Percentiles rank a stretch among this genome's conserved stretches.
These are phyloP conservation scores for Tylopilus sp. DNA, from an alignment of 768 basidiomycete genomes.

Conservation along the genomic window DNA sequence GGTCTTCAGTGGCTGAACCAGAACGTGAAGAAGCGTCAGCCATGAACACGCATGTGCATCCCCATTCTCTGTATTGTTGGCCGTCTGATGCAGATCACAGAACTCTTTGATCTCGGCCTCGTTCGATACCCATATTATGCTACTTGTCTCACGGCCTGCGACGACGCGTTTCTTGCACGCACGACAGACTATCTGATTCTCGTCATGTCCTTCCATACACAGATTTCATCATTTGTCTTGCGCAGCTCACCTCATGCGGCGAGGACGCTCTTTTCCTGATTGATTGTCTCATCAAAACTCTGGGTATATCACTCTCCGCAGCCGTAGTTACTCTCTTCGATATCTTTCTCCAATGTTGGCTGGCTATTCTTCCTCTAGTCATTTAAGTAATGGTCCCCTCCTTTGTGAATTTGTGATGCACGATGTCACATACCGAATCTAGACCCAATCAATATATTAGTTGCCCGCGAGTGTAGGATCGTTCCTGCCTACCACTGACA, in stretches of 20 bases:
- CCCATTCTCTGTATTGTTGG: constrained; percentile 17
- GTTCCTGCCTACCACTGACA: too few relatives aligned
- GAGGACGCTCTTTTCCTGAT: constrained; percentile 12
- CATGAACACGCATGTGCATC: constrained; percentile 39
- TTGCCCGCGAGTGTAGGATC: not conserved
- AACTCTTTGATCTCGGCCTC: constrained; percentile 16
- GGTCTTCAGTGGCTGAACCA: constrained; percentile 97
- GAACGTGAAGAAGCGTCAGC: constrained; percentile 92
- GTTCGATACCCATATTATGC: constrained; percentile 34
- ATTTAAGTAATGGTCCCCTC: constrained; percentile 25
- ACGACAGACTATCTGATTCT: constrained; percentile 36
- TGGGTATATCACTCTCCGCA: constrained; percentile 14
- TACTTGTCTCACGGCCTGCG: constrained; percentile 34
- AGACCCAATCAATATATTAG: constrained; percentile 14
- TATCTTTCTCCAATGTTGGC: constrained; percentile 14
- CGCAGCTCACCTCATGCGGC: constrained; percentile 19
- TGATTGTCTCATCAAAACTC: constrained; percentile 10
- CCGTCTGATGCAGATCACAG: constrained; percentile 24
- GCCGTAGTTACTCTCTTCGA: constrained; percentile 13
- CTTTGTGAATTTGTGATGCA: constrained; percentile 22
- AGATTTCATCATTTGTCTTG: constrained; percentile 21
- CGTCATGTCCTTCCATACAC: constrained; percentile 23
- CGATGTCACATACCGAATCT: constrained; percentile 10
- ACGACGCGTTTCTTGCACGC: constrained; percentile 32
- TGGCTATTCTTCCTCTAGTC: constrained; percentile 12